Evolutionary conservation across 495 filamentous ascomycete genomes (phyloP), one percentile per base, ranked within the genome.

Genomic region (Lineolata rhizophorae): DNA sequence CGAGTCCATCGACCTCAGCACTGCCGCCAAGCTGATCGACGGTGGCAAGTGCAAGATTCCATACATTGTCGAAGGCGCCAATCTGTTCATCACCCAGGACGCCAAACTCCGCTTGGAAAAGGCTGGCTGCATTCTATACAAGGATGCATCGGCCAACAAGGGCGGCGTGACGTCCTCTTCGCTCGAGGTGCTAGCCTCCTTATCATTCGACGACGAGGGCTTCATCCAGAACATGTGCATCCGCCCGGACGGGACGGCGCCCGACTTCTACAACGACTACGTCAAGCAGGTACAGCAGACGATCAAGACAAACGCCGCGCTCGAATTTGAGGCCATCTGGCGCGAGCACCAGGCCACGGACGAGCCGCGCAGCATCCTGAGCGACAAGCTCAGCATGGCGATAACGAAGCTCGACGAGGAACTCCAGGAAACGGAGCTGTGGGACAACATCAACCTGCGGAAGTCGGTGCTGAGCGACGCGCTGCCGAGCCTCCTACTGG

Each of bases 271-370:
- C 65, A 57, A 76, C 45, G 66, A 68, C 11, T 97, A 97, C 41
- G 87, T 97, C 43, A 79, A 77, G 57, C 62, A 79, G 34, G 90
- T 95, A 2, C 87, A 97, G 52, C 64, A 65, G 25, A 75, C 70
- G 28, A 93, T 97, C 54, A 70, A 78, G 55, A 62, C 75, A 29
- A 97, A 97, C 40, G 87, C 90, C 27, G 58, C 63, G 2, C 65
- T 97, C 31, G 87, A 97, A 55, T 97, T 97, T 37, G 90, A 95
- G 53, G 87, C 87, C 32, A 84, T 97, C 52, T 97, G 87, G 87
- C 69, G 74, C 35, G 87, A 95, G 52, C 70, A 93, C 49, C 66
- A 82, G 55, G 57, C 76, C 49, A 90, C 76, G 2, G 76, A 76
- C 30, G 60, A 74, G 26, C 51, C 78, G 16, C 66, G 82, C 34